Conservation (phyloP, 2,329 filamentous ascomycete genomes). For the Aschersonia sp. region DNA sequence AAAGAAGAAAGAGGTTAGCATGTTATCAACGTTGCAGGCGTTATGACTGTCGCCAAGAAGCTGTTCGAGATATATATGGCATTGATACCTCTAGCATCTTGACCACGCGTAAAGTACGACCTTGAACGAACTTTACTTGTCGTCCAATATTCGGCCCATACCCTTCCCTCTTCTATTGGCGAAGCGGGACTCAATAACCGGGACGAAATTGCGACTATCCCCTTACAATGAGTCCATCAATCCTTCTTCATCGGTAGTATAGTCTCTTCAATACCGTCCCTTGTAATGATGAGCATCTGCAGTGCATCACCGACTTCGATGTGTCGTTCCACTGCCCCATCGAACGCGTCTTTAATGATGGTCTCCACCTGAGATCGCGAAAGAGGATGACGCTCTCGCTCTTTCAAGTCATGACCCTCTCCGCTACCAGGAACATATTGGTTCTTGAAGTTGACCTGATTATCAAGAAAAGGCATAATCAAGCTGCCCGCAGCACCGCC, state of each 20-base stretch:
- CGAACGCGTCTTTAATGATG: constrained; percentile 92
- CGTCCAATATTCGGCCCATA: too few species aligned
- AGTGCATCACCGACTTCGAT: constrained; percentile 96
- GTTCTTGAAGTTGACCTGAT: constrained; percentile 99
- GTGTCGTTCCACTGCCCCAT: constrained; percentile 94
- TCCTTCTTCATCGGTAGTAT: constrained; percentile 81
- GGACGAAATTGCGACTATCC: not conserved
- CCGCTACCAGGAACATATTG: constrained; percentile 85
- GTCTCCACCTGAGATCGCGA: constrained; percentile 63
- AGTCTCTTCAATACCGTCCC: constrained; percentile 76
- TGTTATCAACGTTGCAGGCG: too few species aligned
- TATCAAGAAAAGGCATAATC: constrained; percentile 98
- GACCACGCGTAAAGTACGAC: too few species aligned
- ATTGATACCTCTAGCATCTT: too few species aligned
- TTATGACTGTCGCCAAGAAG: too few species aligned
- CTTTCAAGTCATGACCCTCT: constrained; percentile 64
- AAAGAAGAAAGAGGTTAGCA: too few species aligned
- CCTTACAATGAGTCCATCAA: constrained; percentile 28
- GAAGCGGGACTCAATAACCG: not conserved
- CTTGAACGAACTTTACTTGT: too few species aligned
- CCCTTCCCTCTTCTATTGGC: too few species aligned
- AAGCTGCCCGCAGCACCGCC: constrained; percentile 83
- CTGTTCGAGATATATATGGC: too few species aligned
- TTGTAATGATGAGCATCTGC: constrained; percentile 90
- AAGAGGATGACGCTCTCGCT: constrained; percentile 57